phyloP scores from a whole-genome alignment of 176 grass and related monocot species.

The Leersia perrieri region DNA sequence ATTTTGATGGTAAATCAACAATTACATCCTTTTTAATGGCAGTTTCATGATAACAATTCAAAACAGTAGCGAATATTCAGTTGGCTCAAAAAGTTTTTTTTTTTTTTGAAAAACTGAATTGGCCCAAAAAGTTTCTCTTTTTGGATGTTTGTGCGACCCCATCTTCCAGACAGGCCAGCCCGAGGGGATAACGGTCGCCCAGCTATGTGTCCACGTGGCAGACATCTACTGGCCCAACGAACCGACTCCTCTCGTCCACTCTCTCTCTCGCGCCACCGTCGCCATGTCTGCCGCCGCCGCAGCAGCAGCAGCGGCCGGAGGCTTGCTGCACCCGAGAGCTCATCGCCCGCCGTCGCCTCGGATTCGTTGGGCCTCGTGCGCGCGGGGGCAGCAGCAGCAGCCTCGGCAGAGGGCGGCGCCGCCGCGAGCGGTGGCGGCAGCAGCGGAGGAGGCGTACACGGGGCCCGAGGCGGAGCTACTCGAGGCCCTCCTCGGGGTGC shows the following conservation, averaged over 20 bases:
- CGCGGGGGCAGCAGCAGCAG: background rate
- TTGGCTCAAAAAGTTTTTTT: no score
- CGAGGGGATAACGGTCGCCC: background rate
- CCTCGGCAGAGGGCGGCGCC: background rate
- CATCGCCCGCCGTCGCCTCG: background rate
- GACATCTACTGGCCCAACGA: background rate
- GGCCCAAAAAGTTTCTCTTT: no score
- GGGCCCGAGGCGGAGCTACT: conserved; percentile 56
- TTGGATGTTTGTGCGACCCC: no score
- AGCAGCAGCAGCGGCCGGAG: background rate
- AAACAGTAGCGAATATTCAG: no score
- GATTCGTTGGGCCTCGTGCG: background rate
- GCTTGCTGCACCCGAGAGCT: background rate
- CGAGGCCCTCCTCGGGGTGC: conserved; percentile 80
- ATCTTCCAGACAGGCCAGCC: no score
- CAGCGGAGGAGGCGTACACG: conserved; percentile 30
- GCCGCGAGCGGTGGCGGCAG: background rate
- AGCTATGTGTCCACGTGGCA: background rate
- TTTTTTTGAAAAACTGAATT: no score
- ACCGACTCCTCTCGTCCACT: background rate
- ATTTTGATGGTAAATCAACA: no score
- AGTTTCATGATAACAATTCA: no score
- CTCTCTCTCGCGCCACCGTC: background rate
- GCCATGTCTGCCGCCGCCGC: conserved; percentile 35
- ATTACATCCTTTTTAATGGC: no score